Evolutionary conservation across 2,329 filamentous ascomycete species (phyloP).

Genomic region (Fusarium illudens): DNA sequence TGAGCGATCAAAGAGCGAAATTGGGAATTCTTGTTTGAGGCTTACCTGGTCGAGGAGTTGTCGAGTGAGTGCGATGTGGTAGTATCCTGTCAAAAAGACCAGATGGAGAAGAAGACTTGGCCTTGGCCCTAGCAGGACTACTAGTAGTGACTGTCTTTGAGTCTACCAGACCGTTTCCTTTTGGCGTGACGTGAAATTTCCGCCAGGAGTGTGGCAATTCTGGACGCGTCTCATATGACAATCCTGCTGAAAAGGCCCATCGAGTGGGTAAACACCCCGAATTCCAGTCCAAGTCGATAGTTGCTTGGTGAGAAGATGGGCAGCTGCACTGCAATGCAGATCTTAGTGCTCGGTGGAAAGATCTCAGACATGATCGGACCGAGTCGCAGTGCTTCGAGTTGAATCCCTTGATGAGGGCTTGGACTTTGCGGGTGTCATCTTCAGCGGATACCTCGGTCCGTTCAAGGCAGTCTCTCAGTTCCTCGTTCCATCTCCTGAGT

Average conservation of each 20-base stretch:
- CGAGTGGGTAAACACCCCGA: not conserved
- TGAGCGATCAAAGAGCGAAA: not conserved
- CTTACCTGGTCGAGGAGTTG: not conserved
- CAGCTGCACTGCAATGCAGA: not conserved
- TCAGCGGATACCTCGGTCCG: not conserved
- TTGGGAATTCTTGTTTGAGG: not conserved
- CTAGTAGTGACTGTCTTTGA: not conserved
- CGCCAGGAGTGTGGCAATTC: not conserved
- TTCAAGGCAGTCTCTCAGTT: not conserved
- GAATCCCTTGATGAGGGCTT: not conserved
- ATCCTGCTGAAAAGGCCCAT: not conserved
- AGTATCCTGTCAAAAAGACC: not conserved
- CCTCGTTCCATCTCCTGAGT: not conserved
- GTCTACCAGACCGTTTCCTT: not conserved
- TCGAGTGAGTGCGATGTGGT: not conserved
- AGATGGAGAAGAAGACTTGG: not conserved
- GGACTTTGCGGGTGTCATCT: not conserved
- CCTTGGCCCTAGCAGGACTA: not conserved
- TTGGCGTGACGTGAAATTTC: not conserved
- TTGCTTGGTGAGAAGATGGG: not conserved
- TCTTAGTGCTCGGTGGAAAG: not conserved
- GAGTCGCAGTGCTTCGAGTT: not conserved
- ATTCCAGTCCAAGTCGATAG: not conserved
- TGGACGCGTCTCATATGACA: not conserved
- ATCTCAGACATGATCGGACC: not conserved